A percentile compares a stretch with the other conserved stretches of the same genome.
These are phyloP conservation scores for Drosera capensis DNA, from an alignment of 148 eudicot species.

Conservation along the genomic window DNA sequence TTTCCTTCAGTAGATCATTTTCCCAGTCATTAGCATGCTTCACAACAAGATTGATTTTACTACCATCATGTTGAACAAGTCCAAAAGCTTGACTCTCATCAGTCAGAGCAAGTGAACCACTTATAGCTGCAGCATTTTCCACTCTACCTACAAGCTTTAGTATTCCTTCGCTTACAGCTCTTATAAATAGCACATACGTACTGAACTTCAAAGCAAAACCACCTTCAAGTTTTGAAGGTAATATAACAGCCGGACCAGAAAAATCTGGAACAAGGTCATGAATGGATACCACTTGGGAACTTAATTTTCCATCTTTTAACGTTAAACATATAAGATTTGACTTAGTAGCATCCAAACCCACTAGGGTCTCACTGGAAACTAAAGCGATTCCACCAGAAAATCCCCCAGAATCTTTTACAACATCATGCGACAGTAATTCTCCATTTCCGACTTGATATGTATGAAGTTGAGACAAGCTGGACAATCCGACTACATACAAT, in stretches of 20 bases:
- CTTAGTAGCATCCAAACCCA: slow-evolving; percentile 55
- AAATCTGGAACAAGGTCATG: slow-evolving; percentile 46
- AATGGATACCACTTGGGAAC: slow-evolving; percentile 29
- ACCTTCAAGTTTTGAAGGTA: slow-evolving; percentile 51
- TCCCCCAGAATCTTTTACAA: slow-evolving; percentile 35
- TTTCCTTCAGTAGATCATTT: slow-evolving; percentile 53
- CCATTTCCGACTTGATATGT: slow-evolving; percentile 56
- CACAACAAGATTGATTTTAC: slow-evolving; percentile 54
- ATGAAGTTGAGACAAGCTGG: slow-evolving; percentile 35
- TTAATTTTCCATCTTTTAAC: slow-evolving; percentile 47
- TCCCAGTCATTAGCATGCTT: slow-evolving; percentile 48
- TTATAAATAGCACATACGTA: slow-evolving; percentile 28
- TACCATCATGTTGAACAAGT: slow-evolving; percentile 40
- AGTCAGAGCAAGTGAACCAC: slow-evolving; percentile 51
- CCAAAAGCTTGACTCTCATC: slow-evolving; percentile 76
- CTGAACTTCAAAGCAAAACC: slow-evolving; percentile 37
- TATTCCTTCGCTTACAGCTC: slow-evolving; percentile 35
- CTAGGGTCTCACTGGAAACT: slow-evolving; percentile 46
- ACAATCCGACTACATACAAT: slow-evolving; percentile 55
- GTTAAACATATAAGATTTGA: slow-evolving; percentile 33
- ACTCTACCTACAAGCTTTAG: slow-evolving; percentile 46
- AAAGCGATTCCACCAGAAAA: slow-evolving; percentile 55
- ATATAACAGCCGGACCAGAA: slow-evolving; percentile 37
- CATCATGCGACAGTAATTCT: slow-evolving; percentile 45
- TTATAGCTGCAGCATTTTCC: slow-evolving; percentile 38